These are phyloP conservation scores for Aspergillus baeticus DNA, from an alignment of 495 filamentous ascomycete genomes.

Conservation along the genomic window DNA sequence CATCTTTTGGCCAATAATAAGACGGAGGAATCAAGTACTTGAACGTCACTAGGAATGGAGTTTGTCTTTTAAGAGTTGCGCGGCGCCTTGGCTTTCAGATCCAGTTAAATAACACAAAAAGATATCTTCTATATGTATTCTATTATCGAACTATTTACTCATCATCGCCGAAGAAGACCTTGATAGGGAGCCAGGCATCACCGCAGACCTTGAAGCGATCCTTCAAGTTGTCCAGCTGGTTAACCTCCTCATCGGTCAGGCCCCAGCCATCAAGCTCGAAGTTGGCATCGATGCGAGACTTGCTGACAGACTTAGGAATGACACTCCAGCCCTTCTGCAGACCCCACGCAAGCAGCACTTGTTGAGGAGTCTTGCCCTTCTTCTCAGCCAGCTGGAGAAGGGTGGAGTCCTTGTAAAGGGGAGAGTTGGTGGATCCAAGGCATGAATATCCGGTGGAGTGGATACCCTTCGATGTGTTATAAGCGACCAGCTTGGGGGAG, in stretches of 20 bases:
- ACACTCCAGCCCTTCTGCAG: constrained; percentile 71
- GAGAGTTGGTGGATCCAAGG: constrained; percentile 58
- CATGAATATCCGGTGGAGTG: constrained; percentile 68
- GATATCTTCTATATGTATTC: constrained; percentile 17
- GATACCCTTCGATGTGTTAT: constrained; percentile 66
- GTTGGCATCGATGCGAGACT: constrained; percentile 62
- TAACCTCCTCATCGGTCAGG: constrained; percentile 62
- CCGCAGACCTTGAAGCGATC: constrained; percentile 74
- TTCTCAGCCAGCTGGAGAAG: constrained; percentile 60
- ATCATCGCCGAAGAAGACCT: constrained; percentile 87
- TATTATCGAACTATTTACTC: constrained; percentile 50
- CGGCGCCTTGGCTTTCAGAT: no score
- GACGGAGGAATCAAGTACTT: no score
- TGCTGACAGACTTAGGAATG: constrained; percentile 67
- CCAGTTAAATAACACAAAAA: background rate
- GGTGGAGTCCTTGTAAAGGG: constrained; percentile 56
- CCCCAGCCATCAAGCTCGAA: constrained; percentile 65
- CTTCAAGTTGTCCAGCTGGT: constrained; percentile 59
- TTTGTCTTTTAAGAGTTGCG: no score
- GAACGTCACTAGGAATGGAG: no score
- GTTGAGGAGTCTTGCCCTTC: constrained; percentile 66
- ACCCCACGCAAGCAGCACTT: constrained; percentile 69
- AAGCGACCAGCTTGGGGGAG: constrained; percentile 75
- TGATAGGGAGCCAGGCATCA: constrained; percentile 68
- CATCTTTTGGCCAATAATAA: background rate